Base-by-base conservation (phyloP, 495 filamentous ascomycete species). In the Tuber microsphaerosporum region DNA sequence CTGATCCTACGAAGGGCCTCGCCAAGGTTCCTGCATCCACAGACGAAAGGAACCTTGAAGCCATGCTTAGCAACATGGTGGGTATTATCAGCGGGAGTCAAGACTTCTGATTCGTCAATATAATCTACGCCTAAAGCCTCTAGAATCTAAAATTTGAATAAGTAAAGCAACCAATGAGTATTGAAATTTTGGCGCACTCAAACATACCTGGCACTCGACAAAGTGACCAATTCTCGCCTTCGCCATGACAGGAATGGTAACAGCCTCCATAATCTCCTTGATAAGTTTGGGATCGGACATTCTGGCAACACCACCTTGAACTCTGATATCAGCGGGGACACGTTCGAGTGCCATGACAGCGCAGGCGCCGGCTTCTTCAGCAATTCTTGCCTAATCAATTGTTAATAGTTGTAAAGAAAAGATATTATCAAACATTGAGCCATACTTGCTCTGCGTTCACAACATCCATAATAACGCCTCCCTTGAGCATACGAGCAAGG, bases 231-330 rank as follows among this genome's bases (percentile, higher is more conserved):
- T 99, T 84, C 95, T 91, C 26, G 94, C 95, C 87, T 99, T 99
- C 34, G 95, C 95, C 95, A 99, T 99, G 84, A 99, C 96, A 76
- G 95, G 95, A 77, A 98, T 97, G 22, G 95, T 98, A n/a, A 99
- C 95, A 45, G 94, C 89, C 10, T 88, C 90, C 91, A 97, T 97
- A 82, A 99, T 99, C 84, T 94, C 93, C 85, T 92, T 91, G 88
- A 99, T 97, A 91, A 97, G 93, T 78, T 86, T 85, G 14, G 95
- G 95, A 86, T 98, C 95, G 8, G 92, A 96, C 95, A 99, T 99
- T 84, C 95, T 90, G 2, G 94, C 93, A 26, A 99, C 95, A 83
- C 95, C 95, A 79, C 95, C 95, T 81, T 97, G 86, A 48, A 86
- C 91, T 72, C 95, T 90, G 86, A 99, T 99, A 86, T 99, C 95